Conservation (phyloP, 2,329 filamentous ascomycete genomes). For the Aureobasidium sp. region DNA sequence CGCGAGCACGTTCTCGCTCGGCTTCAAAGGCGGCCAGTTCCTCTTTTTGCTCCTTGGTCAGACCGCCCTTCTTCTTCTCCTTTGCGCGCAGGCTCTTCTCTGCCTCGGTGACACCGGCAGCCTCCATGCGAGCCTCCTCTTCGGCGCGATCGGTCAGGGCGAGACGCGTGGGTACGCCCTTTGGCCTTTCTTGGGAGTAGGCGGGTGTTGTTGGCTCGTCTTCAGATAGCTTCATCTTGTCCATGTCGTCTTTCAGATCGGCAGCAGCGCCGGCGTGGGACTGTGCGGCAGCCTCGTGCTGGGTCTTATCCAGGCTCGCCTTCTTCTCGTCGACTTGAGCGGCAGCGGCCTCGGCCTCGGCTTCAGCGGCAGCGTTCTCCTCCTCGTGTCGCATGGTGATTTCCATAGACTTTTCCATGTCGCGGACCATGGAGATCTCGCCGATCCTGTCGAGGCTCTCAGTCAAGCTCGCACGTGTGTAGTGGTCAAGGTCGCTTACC, state of each 20-base stretch:
- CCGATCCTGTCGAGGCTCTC: slow-evolving; percentile 54
- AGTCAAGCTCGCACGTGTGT: neutral
- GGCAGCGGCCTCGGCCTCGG: slow-evolving; percentile 29
- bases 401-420: slow-evolving; percentile 96
- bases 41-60: slow-evolving; percentile 89
- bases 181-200: slow-evolving; percentile 29
- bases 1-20: slow-evolving; percentile 73
- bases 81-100: slow-evolving; percentile 71
- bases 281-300: neutral
- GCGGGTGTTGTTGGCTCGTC: slow-evolving; percentile 16
- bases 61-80: slow-evolving; percentile 80
- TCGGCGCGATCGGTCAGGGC: slow-evolving; percentile 78
- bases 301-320: slow-evolving; percentile 31
- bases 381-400: slow-evolving; percentile 81
- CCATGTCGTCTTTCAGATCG: slow-evolving; percentile 28
- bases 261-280: slow-evolving; percentile 17
- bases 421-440: slow-evolving; percentile 97
- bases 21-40: slow-evolving; percentile 82
- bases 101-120: slow-evolving; percentile 60
- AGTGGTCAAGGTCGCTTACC: slow-evolving; percentile 35
- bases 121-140: slow-evolving; percentile 61
- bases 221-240: slow-evolving; percentile 16
- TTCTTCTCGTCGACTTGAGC: slow-evolving; percentile 46
- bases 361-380: slow-evolving; percentile 19
- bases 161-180: slow-evolving; percentile 66